Percentiles rank a stretch among this genome's conserved stretches.
Conservation (phyloP, 2,329 filamentous ascomycete genomes). For the Trichoderma hamatum region DNA sequence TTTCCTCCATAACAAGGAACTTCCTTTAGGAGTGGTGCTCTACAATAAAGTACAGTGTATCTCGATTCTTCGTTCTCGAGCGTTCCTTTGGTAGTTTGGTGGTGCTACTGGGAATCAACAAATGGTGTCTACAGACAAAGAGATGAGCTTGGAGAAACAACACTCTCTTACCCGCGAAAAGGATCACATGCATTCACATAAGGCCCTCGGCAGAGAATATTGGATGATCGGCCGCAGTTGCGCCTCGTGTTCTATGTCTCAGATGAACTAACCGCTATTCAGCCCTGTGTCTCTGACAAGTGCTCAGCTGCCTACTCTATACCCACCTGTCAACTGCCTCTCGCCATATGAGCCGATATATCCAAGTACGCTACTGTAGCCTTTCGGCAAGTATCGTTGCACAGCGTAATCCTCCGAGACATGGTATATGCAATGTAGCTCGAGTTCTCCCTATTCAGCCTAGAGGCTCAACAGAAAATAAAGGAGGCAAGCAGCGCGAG, state of each 20-base stretch:
- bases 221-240: neutral
- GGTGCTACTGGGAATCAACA: neutral
- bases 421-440: neutral
- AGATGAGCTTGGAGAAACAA: conserved; percentile 2
- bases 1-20: neutral
- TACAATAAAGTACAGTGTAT: neutral
- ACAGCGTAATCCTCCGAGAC: neutral
- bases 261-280: neutral
- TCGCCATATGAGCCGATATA: neutral
- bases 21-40: neutral
- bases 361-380: neutral
- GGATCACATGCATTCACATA: neutral
- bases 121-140: neutral
- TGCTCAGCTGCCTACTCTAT: neutral
- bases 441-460: neutral
- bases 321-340: neutral
- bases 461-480: neutral
- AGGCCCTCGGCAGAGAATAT: neutral
- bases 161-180: neutral
- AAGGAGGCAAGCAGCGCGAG: neutral
- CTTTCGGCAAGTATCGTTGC: neutral
- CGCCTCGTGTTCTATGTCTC: conserved; percentile 4
- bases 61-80: neutral
- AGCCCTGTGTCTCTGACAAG: conserved; percentile 10
- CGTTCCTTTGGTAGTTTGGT: neutral